Evolutionary conservation across 1,284 basidiomycete genomes (phyloP).

Genomic region (Trichosporon asahii): DNA sequence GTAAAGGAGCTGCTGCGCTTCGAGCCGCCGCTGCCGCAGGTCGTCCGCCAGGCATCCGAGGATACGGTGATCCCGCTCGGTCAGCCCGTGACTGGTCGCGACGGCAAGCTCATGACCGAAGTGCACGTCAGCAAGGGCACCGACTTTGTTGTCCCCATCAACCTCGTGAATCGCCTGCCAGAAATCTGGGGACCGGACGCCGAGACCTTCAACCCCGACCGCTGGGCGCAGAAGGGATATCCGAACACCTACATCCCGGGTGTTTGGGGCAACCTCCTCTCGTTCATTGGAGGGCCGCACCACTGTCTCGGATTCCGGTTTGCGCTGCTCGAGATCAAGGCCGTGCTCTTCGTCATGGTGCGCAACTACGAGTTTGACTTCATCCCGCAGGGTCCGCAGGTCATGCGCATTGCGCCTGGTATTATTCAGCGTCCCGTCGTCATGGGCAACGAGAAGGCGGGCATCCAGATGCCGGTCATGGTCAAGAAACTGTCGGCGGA

Average conservation of each 20-base stretch:
- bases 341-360: slow-evolving; percentile 56
- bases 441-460: slow-evolving; percentile 17
- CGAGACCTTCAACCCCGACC: slow-evolving; percentile 57
- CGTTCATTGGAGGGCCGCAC: slow-evolving; percentile 65
- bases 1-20: slow-evolving; percentile 66
- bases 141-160: slow-evolving; percentile 40
- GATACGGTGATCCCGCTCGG: slow-evolving; percentile 63
- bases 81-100: slow-evolving; percentile 45
- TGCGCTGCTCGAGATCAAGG: slow-evolving; percentile 65
- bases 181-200: slow-evolving; percentile 69
- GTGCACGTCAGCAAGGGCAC: slow-evolving; percentile 42
- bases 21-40: slow-evolving; percentile 63
- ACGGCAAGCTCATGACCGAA: slow-evolving; percentile 50
- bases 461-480: slow-evolving; percentile 21
- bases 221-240: slow-evolving; percentile 27
- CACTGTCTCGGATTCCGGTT: slow-evolving; percentile 71
- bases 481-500: background rate
- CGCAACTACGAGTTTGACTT: slow-evolving; percentile 31
- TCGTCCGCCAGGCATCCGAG: slow-evolving; percentile 60
- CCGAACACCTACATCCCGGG: slow-evolving; percentile 58
- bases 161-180: slow-evolving; percentile 58
- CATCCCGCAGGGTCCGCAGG: slow-evolving; percentile 2
- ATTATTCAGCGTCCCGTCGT: slow-evolving; percentile 19
- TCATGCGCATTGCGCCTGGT: slow-evolving; percentile 5
- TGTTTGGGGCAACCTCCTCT: slow-evolving; percentile 62